Conservation (phyloP, 169 alveolate species). For the Plasmodium sp. region DNA sequence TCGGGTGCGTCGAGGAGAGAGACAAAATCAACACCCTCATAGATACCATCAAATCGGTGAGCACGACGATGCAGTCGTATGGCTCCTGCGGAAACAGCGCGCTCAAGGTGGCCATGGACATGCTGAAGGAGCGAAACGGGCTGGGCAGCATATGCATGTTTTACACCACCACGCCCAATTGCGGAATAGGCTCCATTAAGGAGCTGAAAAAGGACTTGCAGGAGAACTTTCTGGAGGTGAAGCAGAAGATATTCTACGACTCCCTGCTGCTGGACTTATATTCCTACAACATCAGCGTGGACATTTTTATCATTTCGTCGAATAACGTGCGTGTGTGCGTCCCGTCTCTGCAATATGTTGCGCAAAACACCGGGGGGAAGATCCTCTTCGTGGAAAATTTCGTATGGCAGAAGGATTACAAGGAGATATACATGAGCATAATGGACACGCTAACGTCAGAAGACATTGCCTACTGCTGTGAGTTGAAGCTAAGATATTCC, state of each 20-base stretch:
- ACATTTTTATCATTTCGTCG: slow-evolving; percentile 46
- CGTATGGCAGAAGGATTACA: slow-evolving; percentile 60
- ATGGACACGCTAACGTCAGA: slow-evolving; percentile 58
- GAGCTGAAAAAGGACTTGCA: slow-evolving; percentile 50
- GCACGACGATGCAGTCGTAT: slow-evolving; percentile 39
- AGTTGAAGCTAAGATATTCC: slow-evolving; percentile 79
- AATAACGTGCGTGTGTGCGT: slow-evolving; percentile 53
- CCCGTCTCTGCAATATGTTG: slow-evolving; percentile 67
- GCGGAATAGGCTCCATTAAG: slow-evolving; percentile 77
- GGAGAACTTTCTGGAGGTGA: slow-evolving; percentile 46
- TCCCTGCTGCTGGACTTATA: slow-evolving; percentile 48
- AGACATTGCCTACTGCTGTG: slow-evolving; percentile 81
- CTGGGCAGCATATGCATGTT: slow-evolving; percentile 81
- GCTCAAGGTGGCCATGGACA: slow-evolving; percentile 76
- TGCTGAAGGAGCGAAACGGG: slow-evolving; percentile 75
- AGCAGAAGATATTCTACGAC: slow-evolving; percentile 57
- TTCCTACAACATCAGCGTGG: slow-evolving; percentile 55
- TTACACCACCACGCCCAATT: slow-evolving; percentile 80
- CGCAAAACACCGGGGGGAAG: slow-evolving; percentile 80
- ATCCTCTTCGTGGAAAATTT: slow-evolving; percentile 36
- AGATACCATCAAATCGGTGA: slow-evolving; percentile 51
- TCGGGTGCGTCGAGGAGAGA: slow-evolving; percentile 74
- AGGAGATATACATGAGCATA: slow-evolving; percentile 68
- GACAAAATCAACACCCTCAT: slow-evolving; percentile 44
- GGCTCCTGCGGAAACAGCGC: slow-evolving; percentile 82